These are phyloP conservation scores for Posidonia australis DNA, from an alignment of 106 monocot genomes.

Conservation along the genomic window DNA sequence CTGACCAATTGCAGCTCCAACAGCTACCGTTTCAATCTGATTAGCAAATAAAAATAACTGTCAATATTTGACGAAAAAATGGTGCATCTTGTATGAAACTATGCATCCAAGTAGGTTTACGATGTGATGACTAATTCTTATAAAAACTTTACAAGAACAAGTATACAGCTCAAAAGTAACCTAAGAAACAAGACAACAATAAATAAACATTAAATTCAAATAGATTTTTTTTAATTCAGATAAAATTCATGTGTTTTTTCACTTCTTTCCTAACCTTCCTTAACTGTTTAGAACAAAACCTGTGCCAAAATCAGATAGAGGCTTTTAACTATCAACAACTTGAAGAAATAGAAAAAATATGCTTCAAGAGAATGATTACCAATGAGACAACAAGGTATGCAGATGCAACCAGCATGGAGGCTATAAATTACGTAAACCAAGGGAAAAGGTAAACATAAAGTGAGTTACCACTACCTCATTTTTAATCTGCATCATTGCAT, in stretches of 20 bases:
- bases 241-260: background rate
- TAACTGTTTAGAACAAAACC: no score
- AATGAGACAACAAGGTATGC: background rate
- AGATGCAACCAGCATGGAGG: background rate
- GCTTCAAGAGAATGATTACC: no score
- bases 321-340: no score
- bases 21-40: conserved; percentile 81
- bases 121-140: no score
- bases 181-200: background rate
- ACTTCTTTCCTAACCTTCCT: no score
- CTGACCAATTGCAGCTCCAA: conserved; percentile 88
- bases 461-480: conserved; percentile 51
- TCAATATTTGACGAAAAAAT: background rate
- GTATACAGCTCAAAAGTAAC: background rate
- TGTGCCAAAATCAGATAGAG: no score
- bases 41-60: conserved; percentile 1
- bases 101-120: no score
- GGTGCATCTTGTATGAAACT: no score
- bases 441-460: background rate
- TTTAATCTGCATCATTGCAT: conserved; percentile 95
- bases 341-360: background rate
- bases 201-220: background rate
- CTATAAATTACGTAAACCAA: background rate
- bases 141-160: no score
- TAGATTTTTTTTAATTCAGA: background rate